Percentiles rank a stretch among this genome's conserved stretches.
These are phyloP conservation scores for Vitis amurensis DNA, from an alignment of 164 flowering plant species.

Conservation along the genomic window DNA sequence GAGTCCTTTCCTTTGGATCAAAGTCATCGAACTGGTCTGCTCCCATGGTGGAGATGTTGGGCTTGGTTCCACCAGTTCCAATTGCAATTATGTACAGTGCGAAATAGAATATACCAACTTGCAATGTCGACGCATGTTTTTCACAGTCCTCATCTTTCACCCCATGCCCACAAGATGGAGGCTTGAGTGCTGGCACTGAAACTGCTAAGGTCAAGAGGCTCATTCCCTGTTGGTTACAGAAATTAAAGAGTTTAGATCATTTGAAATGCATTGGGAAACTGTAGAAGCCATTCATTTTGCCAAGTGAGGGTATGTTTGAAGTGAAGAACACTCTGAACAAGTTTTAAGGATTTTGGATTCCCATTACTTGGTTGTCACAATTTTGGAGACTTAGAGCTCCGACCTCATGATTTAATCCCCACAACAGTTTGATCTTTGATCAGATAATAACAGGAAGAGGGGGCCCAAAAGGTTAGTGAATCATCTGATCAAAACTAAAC, in stretches of 20 bases:
- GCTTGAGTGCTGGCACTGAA: conserved; percentile 37
- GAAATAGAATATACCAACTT: conserved; percentile 48
- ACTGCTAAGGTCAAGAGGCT: conserved; percentile 47
- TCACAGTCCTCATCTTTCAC: conserved; percentile 22
- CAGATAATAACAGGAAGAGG: too few relatives aligned
- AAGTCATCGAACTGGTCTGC: conserved; percentile 68
- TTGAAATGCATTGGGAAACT: too few relatives aligned
- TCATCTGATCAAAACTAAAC: too few relatives aligned
- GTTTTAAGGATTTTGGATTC: too few relatives aligned
- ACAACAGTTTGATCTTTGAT: too few relatives aligned
- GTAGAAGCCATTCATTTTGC: too few relatives aligned
- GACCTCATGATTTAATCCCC: too few relatives aligned
- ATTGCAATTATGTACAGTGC: conserved; percentile 54
- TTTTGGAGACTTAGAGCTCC: too few relatives aligned
- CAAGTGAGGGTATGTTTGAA: too few relatives aligned
- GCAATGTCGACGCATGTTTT: conserved; percentile 34
- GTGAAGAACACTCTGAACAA: too few relatives aligned
- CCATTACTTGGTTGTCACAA: too few relatives aligned
- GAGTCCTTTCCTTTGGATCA: conserved; percentile 52
- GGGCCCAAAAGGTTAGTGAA: too few relatives aligned
- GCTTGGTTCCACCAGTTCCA: conserved; percentile 72
- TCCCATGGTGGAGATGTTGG: conserved; percentile 69
- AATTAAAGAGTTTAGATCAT: background rate
- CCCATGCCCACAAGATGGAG: conserved; percentile 38
- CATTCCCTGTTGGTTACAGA: conserved; percentile 55